Evolutionary conservation across 2,329 filamentous ascomycete species (phyloP), one percentile per base, ranked within the genome.

Genomic region (Davidsoniella eucalypti): DNA sequence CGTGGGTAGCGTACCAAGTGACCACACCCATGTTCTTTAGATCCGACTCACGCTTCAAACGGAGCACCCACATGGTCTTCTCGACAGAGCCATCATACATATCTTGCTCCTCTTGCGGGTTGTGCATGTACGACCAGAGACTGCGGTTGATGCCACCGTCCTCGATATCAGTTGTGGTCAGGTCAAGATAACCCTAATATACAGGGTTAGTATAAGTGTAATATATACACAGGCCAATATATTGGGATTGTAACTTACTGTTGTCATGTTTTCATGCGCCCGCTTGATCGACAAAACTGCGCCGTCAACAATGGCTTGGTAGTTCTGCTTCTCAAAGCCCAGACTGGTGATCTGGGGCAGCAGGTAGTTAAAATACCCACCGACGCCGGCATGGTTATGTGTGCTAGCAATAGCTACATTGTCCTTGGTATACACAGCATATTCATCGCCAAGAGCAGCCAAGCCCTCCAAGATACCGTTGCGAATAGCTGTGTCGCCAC

Each of bases 1-100:
- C 88, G 62, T 96, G 90, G 0, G 88, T 84, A 2, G 90, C 78
- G 62, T 90, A 94, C 85, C 88, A 96, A 14, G 86, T 92, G 52
- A 96, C 66, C 1, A 93, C 69, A 10, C 87, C 88, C 40, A 87
- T 76, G 52, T 81, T 82, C 65, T 87, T 87, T 44, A 74, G 72
- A 59, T 92, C 85, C 0, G 76, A 81, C 8, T 76, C 75, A 37
- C 84, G 75, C 56, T 79, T 78, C 61, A 95, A 88, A 54, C 80
- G 82, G 25, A 95, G 69, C 39, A 94, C 66, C 0, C 84, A 90
- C 68, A 96, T 68, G 4, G 59, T 76, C 60, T 58, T 77, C 66
- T 76, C 73, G 1, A 67, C 62, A 56, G 67, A 70, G 47, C 61
- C 55, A 53, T 69, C 65, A 61, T 95, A 95, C 46, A 68, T 70